These are phyloP conservation scores for Clathrospora elynae DNA, from an alignment of 2,329 filamentous ascomycete genomes.

Conservation along the genomic window DNA sequence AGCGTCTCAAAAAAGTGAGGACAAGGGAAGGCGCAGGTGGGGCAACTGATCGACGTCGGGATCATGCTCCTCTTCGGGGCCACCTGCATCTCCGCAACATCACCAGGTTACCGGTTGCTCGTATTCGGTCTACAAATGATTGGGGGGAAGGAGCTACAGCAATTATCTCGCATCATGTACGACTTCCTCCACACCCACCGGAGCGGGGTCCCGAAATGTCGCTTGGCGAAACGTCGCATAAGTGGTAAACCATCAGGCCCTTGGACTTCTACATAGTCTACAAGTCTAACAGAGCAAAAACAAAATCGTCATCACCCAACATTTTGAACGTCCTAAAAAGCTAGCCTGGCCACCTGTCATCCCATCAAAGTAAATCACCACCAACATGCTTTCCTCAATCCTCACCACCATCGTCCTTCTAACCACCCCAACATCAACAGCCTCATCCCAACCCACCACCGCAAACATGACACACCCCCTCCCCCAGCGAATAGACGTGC, in stretches of 20 bases:
- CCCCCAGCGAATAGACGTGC: slow-evolving; percentile 53
- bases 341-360: neutral
- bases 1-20: slow-evolving; percentile 30
- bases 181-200: too few species aligned
- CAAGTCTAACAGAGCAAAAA: too few species aligned
- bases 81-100: too few species aligned
- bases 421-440: neutral
- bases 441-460: neutral
- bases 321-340: too few species aligned
- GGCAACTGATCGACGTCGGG: slow-evolving; percentile 28
- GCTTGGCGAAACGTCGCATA: neutral
- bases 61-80: slow-evolving; percentile 14
- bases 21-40: slow-evolving; percentile 29
- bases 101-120: neutral
- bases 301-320: too few species aligned
- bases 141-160: too few species aligned
- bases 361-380: too few species aligned
- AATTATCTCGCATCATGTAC: too few species aligned
- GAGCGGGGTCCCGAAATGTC: slow-evolving; percentile 8
- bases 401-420: neutral
- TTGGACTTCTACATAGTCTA: too few species aligned
- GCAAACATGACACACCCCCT: slow-evolving; percentile 29
- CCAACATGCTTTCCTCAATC: neutral
- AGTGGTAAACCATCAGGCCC: too few species aligned
- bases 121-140: too few species aligned